Base-by-base conservation (phyloP, 129 eudicot species). In the Chrysanthemum makinoi region DNA sequence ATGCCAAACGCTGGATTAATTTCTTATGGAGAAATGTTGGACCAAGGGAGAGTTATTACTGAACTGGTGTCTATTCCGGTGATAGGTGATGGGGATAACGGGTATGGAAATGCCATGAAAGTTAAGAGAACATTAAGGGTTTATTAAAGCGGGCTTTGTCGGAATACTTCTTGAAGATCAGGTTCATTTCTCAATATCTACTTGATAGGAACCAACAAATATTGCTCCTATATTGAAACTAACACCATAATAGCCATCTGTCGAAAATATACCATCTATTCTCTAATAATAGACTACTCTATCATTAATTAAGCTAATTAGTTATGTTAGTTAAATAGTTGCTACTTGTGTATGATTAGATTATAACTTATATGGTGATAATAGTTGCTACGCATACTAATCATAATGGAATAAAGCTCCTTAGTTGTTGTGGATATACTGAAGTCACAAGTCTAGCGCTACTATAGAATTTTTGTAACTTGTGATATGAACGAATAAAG, bases 31-130 rank as follows among this genome's bases (percentile, higher is more conserved):
- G 98, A 93, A 80, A 93, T 89, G 95, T 82, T 93, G 74, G 98
- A 87, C 75, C 92, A 93, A 84, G 95, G 96, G 35, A 80, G 65
- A 74, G 80, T 82, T 47, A 87, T 93, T 48, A 87, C 98, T 55
- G 79, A 83, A 73, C 88, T 93, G 39, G 92, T 87, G 46, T 81
- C 96, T 44, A 89, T 93, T 66, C 96, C 96, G 47, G 82, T 93
- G 16, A 93, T 93, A 55, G 98, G 98, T n/a, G 96, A 93, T 73
- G 98, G 87, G 35, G 98, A 93, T 70, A 89, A 93, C 77, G 98
- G 98, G 57, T 89, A 93, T 68, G 98, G 98, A 35, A 89, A 85
- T 79, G 90, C 96, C 55, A 85, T 93, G 92, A 93, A 93, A 74
- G 95, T 89, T 59, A 93, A 93, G 80, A 87, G 98, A 83, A 89